phyloP scores from a whole-genome alignment of 768 basidiomycete species.

The Cyclocybe aegerita region DNA sequence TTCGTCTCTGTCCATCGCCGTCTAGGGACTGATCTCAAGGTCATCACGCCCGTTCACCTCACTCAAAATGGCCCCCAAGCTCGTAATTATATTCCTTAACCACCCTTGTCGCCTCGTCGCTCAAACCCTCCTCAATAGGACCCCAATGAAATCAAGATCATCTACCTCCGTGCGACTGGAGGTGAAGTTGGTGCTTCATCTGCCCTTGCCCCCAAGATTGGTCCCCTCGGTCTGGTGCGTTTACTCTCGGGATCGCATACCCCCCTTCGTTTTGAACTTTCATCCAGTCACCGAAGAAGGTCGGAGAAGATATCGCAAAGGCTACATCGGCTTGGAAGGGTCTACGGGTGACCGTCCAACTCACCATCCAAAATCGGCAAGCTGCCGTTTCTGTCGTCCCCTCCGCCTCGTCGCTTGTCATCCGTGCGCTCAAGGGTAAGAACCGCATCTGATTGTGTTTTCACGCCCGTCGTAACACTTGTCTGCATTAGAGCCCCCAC shows the following conservation, averaged over 20 bases:
- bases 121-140: slow-evolving; percentile 52
- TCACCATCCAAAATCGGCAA: slow-evolving; percentile 99
- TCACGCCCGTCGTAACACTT: not conserved
- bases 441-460: not conserved
- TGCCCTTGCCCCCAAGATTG: slow-evolving; percentile 98
- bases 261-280: slow-evolving; percentile 3
- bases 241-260: not conserved
- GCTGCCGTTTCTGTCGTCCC: slow-evolving; percentile 95
- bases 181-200: slow-evolving; percentile 99
- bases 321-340: slow-evolving; percentile 99
- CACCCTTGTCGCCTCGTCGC: not conserved
- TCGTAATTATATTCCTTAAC: slow-evolving; percentile 46
- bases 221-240: slow-evolving; percentile 97
- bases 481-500: slow-evolving; percentile 78
- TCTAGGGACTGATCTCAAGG: slow-evolving; percentile 13
- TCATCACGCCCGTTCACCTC: slow-evolving; percentile 29
- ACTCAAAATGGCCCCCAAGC: slow-evolving; percentile 71
- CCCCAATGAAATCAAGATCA: slow-evolving; percentile 98
- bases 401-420: slow-evolving; percentile 95
- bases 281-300: slow-evolving; percentile 95
- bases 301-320: slow-evolving; percentile 99
- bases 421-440: slow-evolving; percentile 93
- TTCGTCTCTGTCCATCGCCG: slow-evolving; percentile 8
- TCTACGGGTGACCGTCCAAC: slow-evolving; percentile 97
- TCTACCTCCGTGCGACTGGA: slow-evolving; percentile 97